Base-by-base conservation (phyloP, 768 basidiomycete species). In the Pisolithus tinctorius region DNA sequence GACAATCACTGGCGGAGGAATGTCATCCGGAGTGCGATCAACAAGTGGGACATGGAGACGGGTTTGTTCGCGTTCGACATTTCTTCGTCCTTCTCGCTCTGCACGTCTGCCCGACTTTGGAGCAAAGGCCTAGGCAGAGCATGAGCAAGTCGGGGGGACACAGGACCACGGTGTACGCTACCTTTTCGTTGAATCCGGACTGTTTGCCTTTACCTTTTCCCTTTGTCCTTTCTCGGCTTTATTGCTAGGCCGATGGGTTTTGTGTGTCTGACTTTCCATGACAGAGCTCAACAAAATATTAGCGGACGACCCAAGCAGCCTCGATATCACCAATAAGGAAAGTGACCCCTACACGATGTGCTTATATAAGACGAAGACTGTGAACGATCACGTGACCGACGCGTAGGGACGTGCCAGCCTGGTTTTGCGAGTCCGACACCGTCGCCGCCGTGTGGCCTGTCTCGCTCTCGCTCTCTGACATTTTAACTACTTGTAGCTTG, bases 21-120 rank as follows among this genome's bases (percentile, higher is more conserved):
- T 80, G 49, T 87, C 83, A 55, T 93, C 86, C 4, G 96, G 95
- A 9, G 93, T 97, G 47, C 96, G 81, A 67, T 97, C 86, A 48
- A 98, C 90, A 27, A 96, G 80, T 13, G 96, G 96, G 6, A 98
- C 96, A 67, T 99, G 96, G 1, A 99, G 78, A 40, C 93, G 80
- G 2, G 91, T 90, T 70, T 99, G 95, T 65, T 96, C 93, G 49
- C 84, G 81, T 64, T 99, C 96, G 27, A 83, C 93, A 51, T 89
- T 93, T 49, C 96, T 78, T 17, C 95, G 79, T 7, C 89, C 94
- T 65, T 94, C 88, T 30, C 82, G 75, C 60, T 96, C 91, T 39
- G 95, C 96, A 47, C 83, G 76, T 53, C 90, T 82, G 55, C 91
- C 95, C 34, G 93, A 96, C 70, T 80, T 87, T 30, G 87, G 89